phyloP scores from a whole-genome alignment of 2,329 filamentous ascomycete genomes.

The Aspergillus hiratsukae region DNA sequence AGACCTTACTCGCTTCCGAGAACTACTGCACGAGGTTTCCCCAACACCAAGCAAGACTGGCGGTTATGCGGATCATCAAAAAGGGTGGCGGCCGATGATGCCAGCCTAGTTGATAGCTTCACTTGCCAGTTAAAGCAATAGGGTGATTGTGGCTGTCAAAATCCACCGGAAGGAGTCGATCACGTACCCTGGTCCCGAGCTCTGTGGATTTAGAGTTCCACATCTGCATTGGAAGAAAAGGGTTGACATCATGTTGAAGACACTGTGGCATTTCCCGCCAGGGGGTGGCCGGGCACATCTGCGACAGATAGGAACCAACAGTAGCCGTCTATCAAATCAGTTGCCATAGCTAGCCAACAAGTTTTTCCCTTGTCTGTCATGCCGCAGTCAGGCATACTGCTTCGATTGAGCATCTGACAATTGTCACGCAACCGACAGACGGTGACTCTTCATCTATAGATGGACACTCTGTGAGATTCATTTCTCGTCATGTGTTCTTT shows the following conservation, averaged over 20 bases:
- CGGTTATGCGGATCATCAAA: slow-evolving; percentile 26
- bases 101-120: slow-evolving; percentile 11
- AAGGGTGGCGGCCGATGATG: slow-evolving; percentile 12
- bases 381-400: slow-evolving; percentile 14
- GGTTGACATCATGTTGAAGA: slow-evolving; percentile 23
- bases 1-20: slow-evolving; percentile 9
- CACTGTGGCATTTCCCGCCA: slow-evolving; percentile 8
- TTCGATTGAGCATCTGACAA: slow-evolving; percentile 19
- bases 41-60: slow-evolving; percentile 23
- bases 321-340: slow-evolving; percentile 19
- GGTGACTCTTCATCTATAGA: slow-evolving; percentile 8
- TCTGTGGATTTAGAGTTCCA: slow-evolving; percentile 15
- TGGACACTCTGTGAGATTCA: slow-evolving; percentile 3
- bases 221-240: slow-evolving; percentile 15
- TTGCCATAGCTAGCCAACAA: slow-evolving; percentile 16
- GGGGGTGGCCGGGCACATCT: slow-evolving; percentile 15
- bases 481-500: slow-evolving; percentile 12
- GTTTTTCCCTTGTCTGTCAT: slow-evolving; percentile 14
- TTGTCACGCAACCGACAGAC: slow-evolving; percentile 12
- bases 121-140: slow-evolving; percentile 9
- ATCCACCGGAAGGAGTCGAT: slow-evolving; percentile 12
- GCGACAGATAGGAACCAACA: slow-evolving; percentile 13
- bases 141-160: slow-evolving; percentile 7
- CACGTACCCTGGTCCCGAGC: slow-evolving; percentile 12
- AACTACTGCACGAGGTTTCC: slow-evolving; percentile 13